phyloP scores from a whole-genome alignment of 2,329 filamentous ascomycete species.

The Arachnomyces sp. region DNA sequence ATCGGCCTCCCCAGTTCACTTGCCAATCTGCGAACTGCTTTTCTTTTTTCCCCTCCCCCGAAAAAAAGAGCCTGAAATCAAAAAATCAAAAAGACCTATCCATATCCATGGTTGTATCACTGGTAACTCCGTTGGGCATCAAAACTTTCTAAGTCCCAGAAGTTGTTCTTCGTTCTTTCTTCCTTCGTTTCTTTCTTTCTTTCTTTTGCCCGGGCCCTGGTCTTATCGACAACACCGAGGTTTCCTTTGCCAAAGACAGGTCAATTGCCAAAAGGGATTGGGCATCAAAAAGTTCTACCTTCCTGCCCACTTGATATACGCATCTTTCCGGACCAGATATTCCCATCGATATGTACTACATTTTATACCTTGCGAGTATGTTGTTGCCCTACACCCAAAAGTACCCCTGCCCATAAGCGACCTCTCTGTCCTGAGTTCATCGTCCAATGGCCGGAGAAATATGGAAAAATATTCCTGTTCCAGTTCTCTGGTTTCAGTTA shows the following conservation, averaged over 20 bases:
- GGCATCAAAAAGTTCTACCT: constrained; percentile 8
- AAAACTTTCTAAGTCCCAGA: constrained; percentile 2
- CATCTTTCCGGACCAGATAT: constrained; percentile 14
- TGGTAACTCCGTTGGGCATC: constrained; percentile 10
- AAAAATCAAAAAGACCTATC: constrained; percentile 8
- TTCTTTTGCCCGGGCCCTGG: constrained; percentile 3
- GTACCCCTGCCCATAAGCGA: background rate
- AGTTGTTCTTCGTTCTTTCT: constrained; percentile 2
- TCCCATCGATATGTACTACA: constrained; percentile 38
- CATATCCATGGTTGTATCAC: constrained; percentile 4
- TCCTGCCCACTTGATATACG: constrained; percentile 8
- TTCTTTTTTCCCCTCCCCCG: constrained; percentile 12
- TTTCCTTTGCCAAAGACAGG: background rate
- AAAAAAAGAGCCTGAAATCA: constrained; percentile 10
- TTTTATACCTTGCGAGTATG: constrained; percentile 68
- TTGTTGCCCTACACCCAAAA: constrained; percentile 41
- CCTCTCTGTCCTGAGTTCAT: no score
- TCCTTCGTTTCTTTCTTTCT: constrained; percentile 14
- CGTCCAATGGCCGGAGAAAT: no score
- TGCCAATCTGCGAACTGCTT: constrained; percentile 11
- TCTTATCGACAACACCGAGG: no score
- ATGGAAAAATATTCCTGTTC: no score
- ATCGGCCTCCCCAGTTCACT: constrained; percentile 9
- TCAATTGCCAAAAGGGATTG: constrained; percentile 1
- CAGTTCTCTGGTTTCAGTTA: no score